Evolutionary conservation across 2,329 filamentous ascomycete genomes (phyloP).

Genomic region (Aspergillus bombycis): DNA sequence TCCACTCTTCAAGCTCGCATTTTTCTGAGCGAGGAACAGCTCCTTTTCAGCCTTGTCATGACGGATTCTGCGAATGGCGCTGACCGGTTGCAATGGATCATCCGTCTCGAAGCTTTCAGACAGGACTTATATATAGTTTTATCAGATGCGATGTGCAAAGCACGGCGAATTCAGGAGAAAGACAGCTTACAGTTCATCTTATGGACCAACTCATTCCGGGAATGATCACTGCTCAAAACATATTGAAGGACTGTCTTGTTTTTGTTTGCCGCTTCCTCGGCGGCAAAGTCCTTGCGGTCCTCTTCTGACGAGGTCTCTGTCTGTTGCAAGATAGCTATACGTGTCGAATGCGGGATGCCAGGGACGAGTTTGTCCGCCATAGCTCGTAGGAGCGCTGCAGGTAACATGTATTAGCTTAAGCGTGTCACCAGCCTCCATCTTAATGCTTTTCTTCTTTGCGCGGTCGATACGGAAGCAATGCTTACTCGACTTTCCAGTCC

Average conservation of each 20-base stretch:
- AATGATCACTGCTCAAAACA: conserved; percentile 60
- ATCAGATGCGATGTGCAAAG: not conserved
- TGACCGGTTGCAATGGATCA: conserved; percentile 62
- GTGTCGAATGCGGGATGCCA: conserved; percentile 68
- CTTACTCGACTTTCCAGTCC: conserved; percentile 78
- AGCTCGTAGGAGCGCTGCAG: conserved; percentile 68
- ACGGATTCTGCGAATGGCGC: conserved; percentile 63
- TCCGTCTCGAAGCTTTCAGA: conserved; percentile 62
- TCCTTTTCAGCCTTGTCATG: conserved; percentile 65
- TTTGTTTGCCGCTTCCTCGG: conserved; percentile 16
- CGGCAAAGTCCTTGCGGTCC: conserved; percentile 22
- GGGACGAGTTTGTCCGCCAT: conserved; percentile 79
- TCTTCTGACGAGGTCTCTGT: conserved; percentile 50
- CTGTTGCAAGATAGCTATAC: conserved; percentile 71
- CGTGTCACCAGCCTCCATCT: not conserved
- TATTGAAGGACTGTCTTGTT: conserved; percentile 64
- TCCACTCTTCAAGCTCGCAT: conserved; percentile 74
- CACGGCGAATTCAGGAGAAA: not conserved
- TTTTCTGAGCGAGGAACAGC: conserved; percentile 71
- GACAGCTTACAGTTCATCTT: conserved; percentile 61
- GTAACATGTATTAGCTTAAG: conserved; percentile 5
- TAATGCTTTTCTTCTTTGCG: not conserved
- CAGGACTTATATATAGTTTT: conserved; percentile 47
- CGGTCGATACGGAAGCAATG: not conserved
- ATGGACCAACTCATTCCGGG: conserved; percentile 58